Conservation (phyloP, 2,329 filamentous ascomycete species). For the Talaromyces atroroseus region DNA sequence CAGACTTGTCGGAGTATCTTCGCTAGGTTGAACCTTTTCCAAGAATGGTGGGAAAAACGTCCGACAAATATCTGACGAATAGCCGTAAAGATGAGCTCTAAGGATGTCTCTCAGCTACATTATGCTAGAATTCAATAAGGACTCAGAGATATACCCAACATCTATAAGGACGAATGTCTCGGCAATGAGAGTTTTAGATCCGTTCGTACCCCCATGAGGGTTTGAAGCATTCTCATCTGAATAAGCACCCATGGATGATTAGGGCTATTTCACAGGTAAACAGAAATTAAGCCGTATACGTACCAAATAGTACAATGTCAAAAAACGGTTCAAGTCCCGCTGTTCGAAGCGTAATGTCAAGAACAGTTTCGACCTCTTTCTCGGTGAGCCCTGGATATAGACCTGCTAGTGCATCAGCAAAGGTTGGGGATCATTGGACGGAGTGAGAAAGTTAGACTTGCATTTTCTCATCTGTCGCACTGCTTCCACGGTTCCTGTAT, state of each 20-base stretch:
- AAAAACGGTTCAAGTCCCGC: conserved; percentile 56
- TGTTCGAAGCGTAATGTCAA: conserved; percentile 52
- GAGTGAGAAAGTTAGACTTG: not conserved
- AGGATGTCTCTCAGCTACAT: not conserved
- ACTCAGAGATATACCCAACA: conserved; percentile 41
- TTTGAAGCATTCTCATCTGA: conserved; percentile 37
- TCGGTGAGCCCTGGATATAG: conserved; percentile 55
- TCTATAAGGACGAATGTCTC: conserved; percentile 59
- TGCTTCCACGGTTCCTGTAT: conserved; percentile 59
- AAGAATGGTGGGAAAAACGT: conserved; percentile 50
- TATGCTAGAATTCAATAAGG: not conserved
- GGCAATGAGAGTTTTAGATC: conserved; percentile 46
- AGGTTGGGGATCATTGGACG: not conserved
- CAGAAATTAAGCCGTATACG: not conserved
- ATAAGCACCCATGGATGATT: not conserved
- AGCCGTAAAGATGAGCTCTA: conserved; percentile 55
- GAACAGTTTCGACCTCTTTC: conserved; percentile 51
- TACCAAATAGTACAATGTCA: conserved; percentile 57
- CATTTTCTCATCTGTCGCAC: conserved; percentile 52
- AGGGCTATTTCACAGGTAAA: not conserved
- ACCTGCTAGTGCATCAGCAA: conserved; percentile 29
- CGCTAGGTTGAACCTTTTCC: conserved; percentile 19
- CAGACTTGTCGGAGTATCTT: conserved; percentile 17
- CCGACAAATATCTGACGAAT: conserved; percentile 59
- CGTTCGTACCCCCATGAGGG: conserved; percentile 37